These are phyloP conservation scores for Hymenoscyphus repandus DNA, from an alignment of 2,329 filamentous ascomycete genomes.

Conservation along the genomic window DNA sequence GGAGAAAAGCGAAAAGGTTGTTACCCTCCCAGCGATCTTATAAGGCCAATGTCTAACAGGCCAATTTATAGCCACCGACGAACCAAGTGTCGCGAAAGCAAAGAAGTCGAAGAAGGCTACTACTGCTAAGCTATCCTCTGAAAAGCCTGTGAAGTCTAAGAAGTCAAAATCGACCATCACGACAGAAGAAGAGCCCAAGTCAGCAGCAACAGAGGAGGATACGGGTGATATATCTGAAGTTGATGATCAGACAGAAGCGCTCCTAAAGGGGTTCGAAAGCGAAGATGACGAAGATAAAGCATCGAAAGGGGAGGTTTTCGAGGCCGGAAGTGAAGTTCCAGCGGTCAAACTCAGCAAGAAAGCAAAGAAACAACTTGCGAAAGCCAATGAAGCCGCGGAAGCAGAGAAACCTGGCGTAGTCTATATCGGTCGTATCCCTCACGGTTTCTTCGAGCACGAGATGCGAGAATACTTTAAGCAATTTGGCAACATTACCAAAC, in stretches of 20 bases:
- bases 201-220: slow-evolving; percentile 14
- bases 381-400: slow-evolving; percentile 35
- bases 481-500: slow-evolving; percentile 73
- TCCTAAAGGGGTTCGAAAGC: slow-evolving; percentile 51
- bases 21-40: neutral
- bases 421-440: slow-evolving; percentile 86
- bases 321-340: slow-evolving; percentile 39
- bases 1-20: slow-evolving; percentile 33
- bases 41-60: neutral
- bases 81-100: slow-evolving; percentile 24
- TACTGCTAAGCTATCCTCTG: slow-evolving; percentile 22
- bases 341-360: slow-evolving; percentile 39
- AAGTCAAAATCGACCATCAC: slow-evolving; percentile 6
- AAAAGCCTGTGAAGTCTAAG: slow-evolving; percentile 20
- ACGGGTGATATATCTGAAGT: slow-evolving; percentile 31
- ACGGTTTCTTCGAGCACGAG: slow-evolving; percentile 96
- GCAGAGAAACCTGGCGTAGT: slow-evolving; percentile 67
- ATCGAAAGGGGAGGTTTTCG: slow-evolving; percentile 35
- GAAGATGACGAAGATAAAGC: slow-evolving; percentile 42
- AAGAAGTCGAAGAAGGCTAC: slow-evolving; percentile 31
- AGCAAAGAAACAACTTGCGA: slow-evolving; percentile 45
- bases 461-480: slow-evolving; percentile 92
- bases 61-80: slow-evolving; percentile 25
- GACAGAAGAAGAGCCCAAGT: slow-evolving; percentile 11
- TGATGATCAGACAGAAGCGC: slow-evolving; percentile 47